These are phyloP conservation scores for Cephaloascus albidus DNA, from an alignment of 805 yeast species.

Conservation along the genomic window DNA sequence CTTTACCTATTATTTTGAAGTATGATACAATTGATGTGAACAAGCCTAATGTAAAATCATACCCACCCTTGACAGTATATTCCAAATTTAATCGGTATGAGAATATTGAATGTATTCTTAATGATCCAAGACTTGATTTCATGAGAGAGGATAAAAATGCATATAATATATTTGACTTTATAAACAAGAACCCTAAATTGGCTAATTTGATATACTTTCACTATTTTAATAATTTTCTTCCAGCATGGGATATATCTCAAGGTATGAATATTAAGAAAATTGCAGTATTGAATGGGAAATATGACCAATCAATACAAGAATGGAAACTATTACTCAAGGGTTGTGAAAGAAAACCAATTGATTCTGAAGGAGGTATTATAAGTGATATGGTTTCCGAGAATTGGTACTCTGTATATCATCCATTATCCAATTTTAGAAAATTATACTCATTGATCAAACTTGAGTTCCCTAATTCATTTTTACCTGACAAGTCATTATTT, in stretches of 20 bases:
- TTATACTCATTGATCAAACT: conserved; percentile 22
- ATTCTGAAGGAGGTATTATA: background rate
- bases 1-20: conserved; percentile 29
- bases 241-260: conserved; percentile 3
- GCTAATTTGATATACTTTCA: conserved; percentile 12
- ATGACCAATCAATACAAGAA: conserved; percentile 17
- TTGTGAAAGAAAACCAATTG: conserved; percentile 4
- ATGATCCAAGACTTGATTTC: conserved; percentile 35
- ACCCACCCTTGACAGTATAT: conserved; percentile 66
- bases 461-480: conserved; percentile 22
- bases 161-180: conserved; percentile 27
- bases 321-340: conserved; percentile 20
- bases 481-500: conserved; percentile 10
- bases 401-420: conserved; percentile 12
- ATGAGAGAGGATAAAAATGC: conserved; percentile 20
- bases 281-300: conserved; percentile 23
- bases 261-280: conserved; percentile 2
- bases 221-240: conserved; percentile 13
- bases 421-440: conserved; percentile 18
- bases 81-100: conserved; percentile 59
- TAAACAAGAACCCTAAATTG: conserved; percentile 15
- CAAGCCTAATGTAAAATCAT: conserved; percentile 42
- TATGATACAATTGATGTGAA: conserved; percentile 39
- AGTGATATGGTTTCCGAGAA: conserved; percentile 16
- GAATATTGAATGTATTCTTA: conserved; percentile 43